Evolutionary conservation across 1,284 basidiomycete genomes (phyloP).

Genomic region (Melampsora abietis-canadensis): DNA sequence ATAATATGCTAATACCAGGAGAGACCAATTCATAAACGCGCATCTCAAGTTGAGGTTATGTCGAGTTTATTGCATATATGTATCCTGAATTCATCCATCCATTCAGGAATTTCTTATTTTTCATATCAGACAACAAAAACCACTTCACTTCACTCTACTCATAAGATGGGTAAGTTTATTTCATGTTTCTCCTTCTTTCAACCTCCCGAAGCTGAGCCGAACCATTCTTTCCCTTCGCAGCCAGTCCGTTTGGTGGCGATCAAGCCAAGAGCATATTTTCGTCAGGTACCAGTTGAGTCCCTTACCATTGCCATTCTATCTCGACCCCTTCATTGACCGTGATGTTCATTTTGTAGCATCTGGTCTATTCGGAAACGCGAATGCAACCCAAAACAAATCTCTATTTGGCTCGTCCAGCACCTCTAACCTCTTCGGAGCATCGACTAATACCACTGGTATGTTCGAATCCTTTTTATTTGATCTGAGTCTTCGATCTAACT

Average conservation of each 20-base stretch:
- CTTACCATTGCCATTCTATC: no score
- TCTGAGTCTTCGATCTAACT: background rate
- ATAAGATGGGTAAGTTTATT: background rate
- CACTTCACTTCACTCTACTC: background rate
- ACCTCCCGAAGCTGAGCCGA: background rate
- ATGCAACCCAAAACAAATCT: background rate
- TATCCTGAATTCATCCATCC: no score
- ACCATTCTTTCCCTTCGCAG: background rate
- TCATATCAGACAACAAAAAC: no score
- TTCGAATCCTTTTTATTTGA: background rate
- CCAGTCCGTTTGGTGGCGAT: constrained; percentile 5
- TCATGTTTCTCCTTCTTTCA: background rate
- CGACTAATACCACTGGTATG: background rate
- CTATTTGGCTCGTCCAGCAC: background rate
- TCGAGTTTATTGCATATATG: no score
- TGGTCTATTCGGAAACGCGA: background rate
- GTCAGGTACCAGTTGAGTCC: background rate
- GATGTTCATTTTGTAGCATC: background rate
- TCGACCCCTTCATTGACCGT: no score
- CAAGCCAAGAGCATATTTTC: background rate
- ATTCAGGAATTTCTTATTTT: no score
- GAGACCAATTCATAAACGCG: no score
- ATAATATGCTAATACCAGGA: no score
- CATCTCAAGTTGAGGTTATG: no score
- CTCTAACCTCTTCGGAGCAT: background rate